Base-by-base conservation (phyloP, 2,329 filamentous ascomycete genomes). In the Fusarium sp. region DNA sequence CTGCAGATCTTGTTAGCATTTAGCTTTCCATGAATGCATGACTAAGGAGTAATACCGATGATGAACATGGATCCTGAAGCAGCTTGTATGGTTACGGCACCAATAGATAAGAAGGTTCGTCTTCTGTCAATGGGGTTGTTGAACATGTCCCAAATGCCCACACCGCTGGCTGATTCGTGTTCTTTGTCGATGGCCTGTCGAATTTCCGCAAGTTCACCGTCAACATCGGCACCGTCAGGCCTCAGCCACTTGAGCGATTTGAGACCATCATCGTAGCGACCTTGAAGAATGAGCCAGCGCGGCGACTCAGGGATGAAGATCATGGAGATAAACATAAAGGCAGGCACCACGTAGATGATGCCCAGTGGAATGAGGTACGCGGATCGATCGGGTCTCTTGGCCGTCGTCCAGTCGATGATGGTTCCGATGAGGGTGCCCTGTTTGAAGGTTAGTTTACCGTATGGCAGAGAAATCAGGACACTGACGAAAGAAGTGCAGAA, bases 11-110 rank as follows among this genome's bases (percentile, higher is more conserved):
- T 2, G 2, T 60, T 9, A 59, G 54, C n/a, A 37, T 7, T 34
- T 10, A 1, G 0, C 10, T 9, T 2, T 1, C 0, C 1, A 4
- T 1, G 0, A 8, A 6, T 2, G 13, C 1, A 1, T 1, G 1
- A n/a, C 6, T 7, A 7, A n/a, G 10, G 3, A 27, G 28, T 23
- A 39, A 36, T 52, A 73, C 72, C 72, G 9, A 74, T 74, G 12
- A 74, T 74, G n/a, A 74, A 74, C 69, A 74, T 74, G 0, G 62
- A 74, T 0, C 72, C 72, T 0, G 71, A 71, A 4, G 72, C 72
- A 6, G 72, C 72, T 52, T 73, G 72, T 0, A 73, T 30, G 4
- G 44, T 23, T 6, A 73, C 72, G 0, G 69, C 59, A 23, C 71
- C 67, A 1, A 73, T 60, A 0, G 71, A 74, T 6, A 73, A 52